These are phyloP conservation scores for Raffaelea albimanens DNA, from an alignment of 2,329 filamentous ascomycete species.

Conservation along the genomic window DNA sequence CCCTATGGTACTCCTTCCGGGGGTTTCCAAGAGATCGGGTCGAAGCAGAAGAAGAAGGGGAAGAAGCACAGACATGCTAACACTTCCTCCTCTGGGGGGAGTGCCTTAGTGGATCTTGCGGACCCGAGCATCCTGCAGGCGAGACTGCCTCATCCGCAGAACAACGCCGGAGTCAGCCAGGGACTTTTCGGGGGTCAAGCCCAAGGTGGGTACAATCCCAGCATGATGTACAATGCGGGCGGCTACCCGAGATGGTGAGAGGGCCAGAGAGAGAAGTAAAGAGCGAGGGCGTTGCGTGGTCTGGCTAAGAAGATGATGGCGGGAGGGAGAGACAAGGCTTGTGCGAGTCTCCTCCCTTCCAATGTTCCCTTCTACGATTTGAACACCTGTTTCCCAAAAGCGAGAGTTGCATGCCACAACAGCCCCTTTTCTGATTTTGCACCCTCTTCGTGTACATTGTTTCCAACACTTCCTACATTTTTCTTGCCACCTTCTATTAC, in stretches of 20 bases:
- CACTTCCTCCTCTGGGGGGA: conserved; percentile 99
- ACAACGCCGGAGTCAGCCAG: conserved; percentile 76
- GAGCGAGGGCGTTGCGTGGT: neutral
- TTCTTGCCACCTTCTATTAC: conserved; percentile 3
- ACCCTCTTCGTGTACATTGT: neutral
- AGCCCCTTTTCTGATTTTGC: neutral
- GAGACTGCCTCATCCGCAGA: conserved; percentile 80
- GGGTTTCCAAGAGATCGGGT: conserved; percentile 81
- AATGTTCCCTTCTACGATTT: no score
- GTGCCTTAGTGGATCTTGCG: conserved; percentile 99
- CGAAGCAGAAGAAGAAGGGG: conserved; percentile 99
- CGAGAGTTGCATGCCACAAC: neutral
- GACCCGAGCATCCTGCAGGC: conserved; percentile 99
- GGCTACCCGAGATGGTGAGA: conserved; percentile 59
- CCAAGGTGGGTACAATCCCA: conserved; percentile 92
- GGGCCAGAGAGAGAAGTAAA: conserved; percentile 18
- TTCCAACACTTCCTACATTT: conserved; percentile 1
- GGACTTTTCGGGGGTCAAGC: conserved; percentile 79
- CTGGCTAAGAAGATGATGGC: neutral
- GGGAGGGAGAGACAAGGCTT: conserved; percentile 3
- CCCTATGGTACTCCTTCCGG: conserved; percentile 82
- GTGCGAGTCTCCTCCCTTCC: no score
- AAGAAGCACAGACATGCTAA: conserved; percentile 99
- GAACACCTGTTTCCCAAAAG: neutral
- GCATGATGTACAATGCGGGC: conserved; percentile 72